Evolutionary conservation across 140 eudicot species (phyloP).

Genomic region (Flaveria floridana): DNA sequence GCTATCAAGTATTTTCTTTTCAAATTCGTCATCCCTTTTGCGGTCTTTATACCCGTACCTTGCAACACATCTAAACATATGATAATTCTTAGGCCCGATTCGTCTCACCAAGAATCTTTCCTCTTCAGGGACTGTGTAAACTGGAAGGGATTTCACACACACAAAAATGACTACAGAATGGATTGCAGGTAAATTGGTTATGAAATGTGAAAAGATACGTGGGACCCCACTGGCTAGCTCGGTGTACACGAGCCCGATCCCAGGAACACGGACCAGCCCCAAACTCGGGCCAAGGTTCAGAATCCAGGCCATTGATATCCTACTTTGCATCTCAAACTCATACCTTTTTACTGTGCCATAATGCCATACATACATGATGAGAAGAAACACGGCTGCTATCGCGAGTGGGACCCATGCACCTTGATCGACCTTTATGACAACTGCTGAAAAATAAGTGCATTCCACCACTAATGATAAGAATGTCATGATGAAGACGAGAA

Average conservation of each 20-base stretch:
- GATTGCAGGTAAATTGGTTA: slow-evolving; percentile 39
- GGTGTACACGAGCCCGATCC: slow-evolving; percentile 49
- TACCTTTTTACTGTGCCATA: slow-evolving; percentile 81
- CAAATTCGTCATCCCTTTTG: slow-evolving; percentile 76
- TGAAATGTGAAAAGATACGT: slow-evolving; percentile 41
- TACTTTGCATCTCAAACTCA: slow-evolving; percentile 72
- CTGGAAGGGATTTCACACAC: slow-evolving; percentile 42
- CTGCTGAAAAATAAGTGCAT: slow-evolving; percentile 78
- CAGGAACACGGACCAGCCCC: slow-evolving; percentile 43
- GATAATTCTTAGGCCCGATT: slow-evolving; percentile 54
- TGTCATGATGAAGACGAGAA: slow-evolving; percentile 60
- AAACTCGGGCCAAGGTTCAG: slow-evolving; percentile 39
- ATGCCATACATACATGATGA: slow-evolving; percentile 85
- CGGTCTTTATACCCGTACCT: slow-evolving; percentile 88
- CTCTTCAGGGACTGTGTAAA: slow-evolving; percentile 41
- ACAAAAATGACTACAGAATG: slow-evolving; percentile 41
- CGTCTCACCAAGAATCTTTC: slow-evolving; percentile 44
- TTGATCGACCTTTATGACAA: slow-evolving; percentile 66
- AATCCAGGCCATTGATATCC: slow-evolving; percentile 40
- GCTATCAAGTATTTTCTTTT: slow-evolving; percentile 63
- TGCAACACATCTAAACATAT: slow-evolving; percentile 82
- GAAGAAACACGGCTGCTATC: slow-evolving; percentile 68
- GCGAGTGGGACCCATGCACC: slow-evolving; percentile 95
- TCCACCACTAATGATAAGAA: slow-evolving; percentile 68
- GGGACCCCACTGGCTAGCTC: slow-evolving; percentile 53